These are phyloP conservation scores for Biscogniauxia sp. DNA, from an alignment of 2,329 filamentous ascomycete species.

Conservation along the genomic window DNA sequence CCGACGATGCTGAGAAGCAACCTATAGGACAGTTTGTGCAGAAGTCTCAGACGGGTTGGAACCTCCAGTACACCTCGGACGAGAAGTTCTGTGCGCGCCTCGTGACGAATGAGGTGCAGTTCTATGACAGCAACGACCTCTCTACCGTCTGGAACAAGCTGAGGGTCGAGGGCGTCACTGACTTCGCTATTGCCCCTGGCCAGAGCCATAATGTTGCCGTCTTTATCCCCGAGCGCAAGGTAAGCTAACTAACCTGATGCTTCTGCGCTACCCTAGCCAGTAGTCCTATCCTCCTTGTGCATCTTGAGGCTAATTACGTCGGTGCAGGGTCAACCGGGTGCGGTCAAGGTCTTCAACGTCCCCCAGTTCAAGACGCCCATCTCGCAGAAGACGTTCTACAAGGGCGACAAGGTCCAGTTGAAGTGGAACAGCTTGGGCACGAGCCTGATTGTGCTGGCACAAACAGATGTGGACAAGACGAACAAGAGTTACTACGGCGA, in stretches of 20 bases:
- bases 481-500: slow-evolving; percentile 99
- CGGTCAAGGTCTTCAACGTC: slow-evolving; percentile 92
- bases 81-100: slow-evolving; percentile 90
- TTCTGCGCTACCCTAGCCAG: neutral
- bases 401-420: slow-evolving; percentile 96
- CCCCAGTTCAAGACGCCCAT: slow-evolving; percentile 79
- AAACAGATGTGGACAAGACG: slow-evolving; percentile 96
- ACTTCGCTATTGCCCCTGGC: slow-evolving; percentile 87
- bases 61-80: slow-evolving; percentile 92
- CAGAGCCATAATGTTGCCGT: slow-evolving; percentile 90
- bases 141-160: slow-evolving; percentile 92
- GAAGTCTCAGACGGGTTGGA: slow-evolving; percentile 94
- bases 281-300: neutral
- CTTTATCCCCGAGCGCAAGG: slow-evolving; percentile 94
- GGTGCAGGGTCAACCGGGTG: slow-evolving; percentile 79
- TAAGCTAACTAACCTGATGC: slow-evolving; percentile 38
- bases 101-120: slow-evolving; percentile 97
- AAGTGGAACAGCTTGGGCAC: slow-evolving; percentile 97
- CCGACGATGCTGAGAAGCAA: slow-evolving; percentile 62
- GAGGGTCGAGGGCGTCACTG: slow-evolving; percentile 81
- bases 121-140: slow-evolving; percentile 87
- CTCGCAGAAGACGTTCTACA: slow-evolving; percentile 98
- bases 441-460: slow-evolving; percentile 87
- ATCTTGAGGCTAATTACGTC: slow-evolving; percentile 1
- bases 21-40: slow-evolving; percentile 90